phyloP scores from a whole-genome alignment of 495 filamentous ascomycete genomes.

The Astrocystis sublimbata region DNA sequence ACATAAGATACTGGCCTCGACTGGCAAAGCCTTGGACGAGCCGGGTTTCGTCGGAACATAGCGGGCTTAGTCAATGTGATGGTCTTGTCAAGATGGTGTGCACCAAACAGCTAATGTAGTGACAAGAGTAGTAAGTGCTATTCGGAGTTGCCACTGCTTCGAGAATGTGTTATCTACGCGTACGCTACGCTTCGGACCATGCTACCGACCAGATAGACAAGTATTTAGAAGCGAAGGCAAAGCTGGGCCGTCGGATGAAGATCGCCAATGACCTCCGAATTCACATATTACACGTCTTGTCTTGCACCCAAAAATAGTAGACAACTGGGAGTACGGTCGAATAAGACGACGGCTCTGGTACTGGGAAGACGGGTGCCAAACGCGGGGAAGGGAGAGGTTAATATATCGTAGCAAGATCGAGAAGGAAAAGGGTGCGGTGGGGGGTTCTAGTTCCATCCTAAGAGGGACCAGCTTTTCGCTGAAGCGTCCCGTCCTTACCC shows the following conservation, averaged over 20 bases:
- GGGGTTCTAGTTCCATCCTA: conserved; percentile 10
- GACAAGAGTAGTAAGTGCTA: not conserved
- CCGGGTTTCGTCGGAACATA: not conserved
- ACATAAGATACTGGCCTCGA: not conserved
- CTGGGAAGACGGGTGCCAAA: conserved; percentile 1
- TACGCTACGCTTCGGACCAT: conserved; percentile 4
- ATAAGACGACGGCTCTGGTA: not conserved
- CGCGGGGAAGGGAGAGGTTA: conserved; percentile 14
- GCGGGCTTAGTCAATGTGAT: not conserved
- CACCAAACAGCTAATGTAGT: not conserved
- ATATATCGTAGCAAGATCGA: conserved; percentile 12
- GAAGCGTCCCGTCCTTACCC: conserved; percentile 21
- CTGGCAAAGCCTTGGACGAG: not conserved
- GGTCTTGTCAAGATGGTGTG: not conserved
- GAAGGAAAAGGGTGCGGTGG: conserved; percentile 15
- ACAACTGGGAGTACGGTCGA: not conserved
- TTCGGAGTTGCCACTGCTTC: not conserved
- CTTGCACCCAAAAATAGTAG: conserved; percentile 7
- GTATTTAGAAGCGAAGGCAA: not conserved
- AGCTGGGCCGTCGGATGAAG: conserved; percentile 11
- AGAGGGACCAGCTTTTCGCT: conserved; percentile 10
- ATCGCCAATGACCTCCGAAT: not conserved
- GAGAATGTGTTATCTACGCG: not conserved
- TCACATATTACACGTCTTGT: not conserved
- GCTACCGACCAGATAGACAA: conserved; percentile 10